A percentile compares a stretch with the other conserved stretches of the same genome.
Conservation (phyloP, 306 rosid species). For the Lathyrus aphaca region DNA sequence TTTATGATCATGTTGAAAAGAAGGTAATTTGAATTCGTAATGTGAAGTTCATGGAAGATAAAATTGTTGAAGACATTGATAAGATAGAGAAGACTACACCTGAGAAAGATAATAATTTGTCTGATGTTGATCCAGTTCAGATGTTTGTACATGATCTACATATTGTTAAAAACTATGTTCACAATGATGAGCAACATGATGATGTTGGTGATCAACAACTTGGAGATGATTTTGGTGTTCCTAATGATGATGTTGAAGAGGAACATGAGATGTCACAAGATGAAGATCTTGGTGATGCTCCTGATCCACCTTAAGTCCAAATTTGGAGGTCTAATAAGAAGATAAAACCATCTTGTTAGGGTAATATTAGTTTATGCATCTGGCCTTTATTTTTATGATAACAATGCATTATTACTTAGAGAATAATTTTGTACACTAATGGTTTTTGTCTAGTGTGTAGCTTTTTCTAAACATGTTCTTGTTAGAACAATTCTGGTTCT, state of each 20-base stretch:
- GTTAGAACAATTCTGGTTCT: no score
- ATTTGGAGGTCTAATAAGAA: no score
- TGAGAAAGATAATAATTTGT: not conserved
- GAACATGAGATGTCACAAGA: not conserved
- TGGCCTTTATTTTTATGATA: no score
- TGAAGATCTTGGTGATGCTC: no score
- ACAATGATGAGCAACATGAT: not conserved
- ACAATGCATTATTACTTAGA: no score
- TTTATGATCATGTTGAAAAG: not conserved
- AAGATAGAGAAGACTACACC: no score
- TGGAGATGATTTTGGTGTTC: not conserved
- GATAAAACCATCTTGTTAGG: no score
- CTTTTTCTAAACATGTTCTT: no score
- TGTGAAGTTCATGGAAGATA: conserved; percentile 10
- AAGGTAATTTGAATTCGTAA: not conserved
- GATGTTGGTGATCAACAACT: not conserved
- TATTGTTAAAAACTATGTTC: not conserved
- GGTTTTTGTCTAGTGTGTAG: no score
- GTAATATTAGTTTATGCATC: no score
- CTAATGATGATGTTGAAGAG: not conserved
- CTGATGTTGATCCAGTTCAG: not conserved
- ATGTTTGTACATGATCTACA: not conserved
- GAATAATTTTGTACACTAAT: no score
- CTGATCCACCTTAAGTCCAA: no score
- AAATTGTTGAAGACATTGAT: not conserved